A percentile compares a stretch with the other conserved stretches of the same genome.
phyloP scores from a whole-genome alignment of 2,329 filamentous ascomycete species.

The Scedosporium minutisporum region DNA sequence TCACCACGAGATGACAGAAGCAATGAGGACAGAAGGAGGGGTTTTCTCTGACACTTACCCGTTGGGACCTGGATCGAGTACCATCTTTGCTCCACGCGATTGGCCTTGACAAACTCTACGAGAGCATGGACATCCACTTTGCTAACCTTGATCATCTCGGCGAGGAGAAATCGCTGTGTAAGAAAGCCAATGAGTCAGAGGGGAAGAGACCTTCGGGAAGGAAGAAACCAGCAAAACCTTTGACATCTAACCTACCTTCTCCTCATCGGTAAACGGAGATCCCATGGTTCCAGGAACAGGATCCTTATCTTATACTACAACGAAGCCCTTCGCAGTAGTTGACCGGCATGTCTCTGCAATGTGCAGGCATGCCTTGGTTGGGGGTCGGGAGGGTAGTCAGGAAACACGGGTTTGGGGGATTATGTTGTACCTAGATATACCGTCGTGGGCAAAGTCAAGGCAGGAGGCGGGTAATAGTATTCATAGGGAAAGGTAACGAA shows the following conservation, averaged over 20 bases:
- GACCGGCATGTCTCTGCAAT: not conserved
- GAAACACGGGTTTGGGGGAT: not conserved
- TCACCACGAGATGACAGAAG: not conserved
- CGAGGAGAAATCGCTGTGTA: constrained; percentile 45
- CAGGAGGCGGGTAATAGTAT: not conserved
- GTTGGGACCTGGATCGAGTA: constrained; percentile 37
- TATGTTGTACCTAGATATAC: not conserved
- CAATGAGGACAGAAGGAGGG: not conserved
- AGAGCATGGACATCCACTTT: constrained; percentile 35
- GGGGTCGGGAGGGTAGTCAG: not conserved
- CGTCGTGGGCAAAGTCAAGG: not conserved
- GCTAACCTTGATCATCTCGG: constrained; percentile 49
- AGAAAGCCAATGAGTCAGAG: constrained; percentile 4
- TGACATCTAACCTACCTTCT: constrained; percentile 34
- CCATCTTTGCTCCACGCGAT: constrained; percentile 33
- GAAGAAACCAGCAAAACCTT: constrained; percentile 4
- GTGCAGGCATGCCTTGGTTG: constrained; percentile 1
- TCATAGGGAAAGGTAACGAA: constrained; percentile 3
- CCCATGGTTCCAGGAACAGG: constrained; percentile 11
- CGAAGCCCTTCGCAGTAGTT: not conserved
- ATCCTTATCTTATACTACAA: not conserved
- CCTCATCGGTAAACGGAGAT: constrained; percentile 34
- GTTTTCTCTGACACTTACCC: constrained; percentile 21
- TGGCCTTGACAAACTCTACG: constrained; percentile 34
- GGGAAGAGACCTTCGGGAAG: not conserved